Conservation (phyloP, 176 grass and related monocot species). For the Echinochloa phyllopogon region DNA sequence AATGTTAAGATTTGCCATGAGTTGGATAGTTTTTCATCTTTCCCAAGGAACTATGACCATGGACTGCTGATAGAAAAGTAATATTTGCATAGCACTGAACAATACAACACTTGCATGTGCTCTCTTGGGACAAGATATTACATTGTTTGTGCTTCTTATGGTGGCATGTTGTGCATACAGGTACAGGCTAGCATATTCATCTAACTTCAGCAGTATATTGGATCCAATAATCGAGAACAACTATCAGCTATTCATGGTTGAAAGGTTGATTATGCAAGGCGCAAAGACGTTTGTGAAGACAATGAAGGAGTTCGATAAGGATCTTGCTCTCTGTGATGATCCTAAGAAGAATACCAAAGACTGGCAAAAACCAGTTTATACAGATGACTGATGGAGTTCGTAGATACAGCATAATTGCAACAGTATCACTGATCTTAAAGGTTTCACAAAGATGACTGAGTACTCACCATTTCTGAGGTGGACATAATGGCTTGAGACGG, state of each 20-base stretch:
- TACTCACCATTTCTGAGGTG: constrained; percentile 26
- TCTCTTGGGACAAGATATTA: constrained; percentile 9
- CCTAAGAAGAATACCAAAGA: constrained; percentile 83
- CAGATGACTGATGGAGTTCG: constrained; percentile 44
- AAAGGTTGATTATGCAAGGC: constrained; percentile 89
- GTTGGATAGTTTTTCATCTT: constrained; percentile 19
- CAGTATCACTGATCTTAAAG: constrained; percentile 11
- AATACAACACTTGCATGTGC: constrained; percentile 8
- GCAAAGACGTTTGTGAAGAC: constrained; percentile 89
- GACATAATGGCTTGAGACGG: constrained; percentile 31
- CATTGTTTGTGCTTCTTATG: constrained; percentile 24
- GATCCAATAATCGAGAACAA: constrained; percentile 76
- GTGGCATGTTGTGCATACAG: constrained; percentile 45
- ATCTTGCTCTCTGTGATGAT: constrained; percentile 85
- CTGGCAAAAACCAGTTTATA: constrained; percentile 90
- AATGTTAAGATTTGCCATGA: neutral
- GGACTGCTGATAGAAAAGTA: neutral
- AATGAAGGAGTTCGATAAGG: constrained; percentile 80
- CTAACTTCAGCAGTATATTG: constrained; percentile 84
- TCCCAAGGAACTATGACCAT: neutral
- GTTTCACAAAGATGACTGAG: constrained; percentile 7
- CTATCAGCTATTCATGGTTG: constrained; percentile 91
- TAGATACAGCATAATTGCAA: constrained; percentile 18
- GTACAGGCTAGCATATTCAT: constrained; percentile 83
- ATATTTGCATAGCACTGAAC: neutral